A percentile compares a stretch with the other conserved stretches of the same genome.
Conservation (phyloP, 2,329 filamentous ascomycete genomes). For the Monilinia vaccinii-corymbosi region DNA sequence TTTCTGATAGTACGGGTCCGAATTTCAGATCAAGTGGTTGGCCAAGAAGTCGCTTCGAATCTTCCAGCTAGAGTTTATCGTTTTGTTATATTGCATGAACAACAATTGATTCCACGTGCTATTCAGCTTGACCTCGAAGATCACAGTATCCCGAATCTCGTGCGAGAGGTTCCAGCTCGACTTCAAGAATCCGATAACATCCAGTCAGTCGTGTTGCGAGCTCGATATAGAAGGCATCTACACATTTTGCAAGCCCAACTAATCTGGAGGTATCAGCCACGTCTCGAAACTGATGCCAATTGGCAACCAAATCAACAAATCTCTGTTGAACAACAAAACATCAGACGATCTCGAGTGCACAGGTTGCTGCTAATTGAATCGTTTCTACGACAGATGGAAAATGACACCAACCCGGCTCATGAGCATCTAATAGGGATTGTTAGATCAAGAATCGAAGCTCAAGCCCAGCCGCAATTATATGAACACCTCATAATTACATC, state of each 20-base stretch:
- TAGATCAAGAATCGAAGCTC: no score
- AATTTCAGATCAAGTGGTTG: no score
- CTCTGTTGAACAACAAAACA: background rate
- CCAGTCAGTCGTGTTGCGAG: background rate
- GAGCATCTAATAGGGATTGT: no score
- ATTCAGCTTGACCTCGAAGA: no score
- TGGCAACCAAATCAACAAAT: background rate
- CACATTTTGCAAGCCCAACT: background rate
- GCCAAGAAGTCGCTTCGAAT: no score
- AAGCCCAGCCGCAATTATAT: no score
- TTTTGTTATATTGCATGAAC: no score
- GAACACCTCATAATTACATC: no score
- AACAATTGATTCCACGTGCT: no score
- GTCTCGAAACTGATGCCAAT: background rate
- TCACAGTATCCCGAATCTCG: background rate
- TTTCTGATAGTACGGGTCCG: no score
- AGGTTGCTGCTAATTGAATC: background rate
- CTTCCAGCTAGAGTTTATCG: no score
- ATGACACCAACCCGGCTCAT: background rate
- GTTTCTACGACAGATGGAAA: background rate
- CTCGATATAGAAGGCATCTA: background rate
- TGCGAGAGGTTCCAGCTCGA: background rate
- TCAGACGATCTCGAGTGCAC: background rate
- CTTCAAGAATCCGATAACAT: no score
- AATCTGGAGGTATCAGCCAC: background rate